Base-by-base conservation (phyloP, 2,329 filamentous ascomycete genomes). In the Pseudogymnoascus sp. region DNA sequence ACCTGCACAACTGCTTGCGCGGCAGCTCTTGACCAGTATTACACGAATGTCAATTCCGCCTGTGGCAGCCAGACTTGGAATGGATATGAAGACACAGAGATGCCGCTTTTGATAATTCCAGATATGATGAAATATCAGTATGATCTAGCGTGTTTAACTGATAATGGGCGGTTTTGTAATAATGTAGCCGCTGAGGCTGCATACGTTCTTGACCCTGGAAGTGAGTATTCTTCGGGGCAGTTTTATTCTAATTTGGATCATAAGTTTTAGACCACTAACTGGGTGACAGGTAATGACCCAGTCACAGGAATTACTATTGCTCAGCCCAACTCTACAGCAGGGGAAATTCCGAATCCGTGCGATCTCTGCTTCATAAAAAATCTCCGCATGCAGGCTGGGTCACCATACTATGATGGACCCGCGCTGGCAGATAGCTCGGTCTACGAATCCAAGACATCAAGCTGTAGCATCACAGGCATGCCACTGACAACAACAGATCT, bases 391-490 rank as follows among this genome's bases (percentile, higher is more conserved):
- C 61, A 66, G 31, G 65, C 65, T 3, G 61, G 61, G 8, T 64
- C 63, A 1, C 65, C 65, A 4, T 66, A 50, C n/a, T 66, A 66
- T 35, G 61, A 57, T 3, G 42, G 61, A 4, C 65, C 63, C 64
- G 67, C 19, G 6, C 42, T 44, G 42, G 42, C 42, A 44, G 42
- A 44, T 15, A 44, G 19, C 42, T 65, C 44, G 47, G 19, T 63
- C 4, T 65, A 63, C 21, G 36, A 64, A 50, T 61, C 60, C 26
- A 35, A 31, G 33, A 67, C 63, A 23, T 61, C 61, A 31, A 60
- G 40, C 40, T 64, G 64, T 44, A 50, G 63, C 9, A 17, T 63
- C 17, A 17, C 9, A 3, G 31, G 28, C 17, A 63, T 61, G 38
- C 63, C 63, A 23, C 38, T 60, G 66, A 71, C 42, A 21, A 44